Evolutionary conservation across 1,139 yeast species (phyloP).

Genomic region (Candida labiduridarum): DNA sequence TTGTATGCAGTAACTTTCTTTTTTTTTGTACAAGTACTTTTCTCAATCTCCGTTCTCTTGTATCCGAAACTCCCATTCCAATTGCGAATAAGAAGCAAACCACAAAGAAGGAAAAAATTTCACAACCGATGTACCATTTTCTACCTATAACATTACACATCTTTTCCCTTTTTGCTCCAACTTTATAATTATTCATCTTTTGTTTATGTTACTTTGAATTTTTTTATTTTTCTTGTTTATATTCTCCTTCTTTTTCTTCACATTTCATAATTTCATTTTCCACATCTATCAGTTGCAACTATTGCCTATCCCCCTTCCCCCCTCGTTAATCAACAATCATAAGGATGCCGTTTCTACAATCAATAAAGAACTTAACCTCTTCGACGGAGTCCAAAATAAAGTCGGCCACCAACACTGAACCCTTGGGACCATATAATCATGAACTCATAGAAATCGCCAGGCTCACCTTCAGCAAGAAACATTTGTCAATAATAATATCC

Average conservation of each 20-base stretch:
- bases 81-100: too few species aligned
- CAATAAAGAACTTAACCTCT: conserved; percentile 17
- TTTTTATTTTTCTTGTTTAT: not conserved
- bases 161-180: not conserved
- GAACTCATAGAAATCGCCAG: conserved; percentile 38
- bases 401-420: conserved; percentile 38
- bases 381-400: conserved; percentile 20
- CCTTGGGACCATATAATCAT: conserved; percentile 42
- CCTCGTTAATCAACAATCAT: not conserved
- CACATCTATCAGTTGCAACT: not conserved
- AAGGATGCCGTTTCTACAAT: conserved; percentile 12
- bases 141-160: not conserved
- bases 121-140: not conserved
- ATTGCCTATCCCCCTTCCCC: not conserved
- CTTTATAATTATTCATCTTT: not conserved
- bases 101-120: not conserved
- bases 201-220: not conserved
- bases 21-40: too few species aligned
- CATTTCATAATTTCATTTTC: not conserved
- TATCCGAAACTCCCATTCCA: too few species aligned
- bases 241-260: not conserved
- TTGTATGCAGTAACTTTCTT: too few species aligned
- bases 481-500: conserved; percentile 20
- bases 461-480: conserved; percentile 25
- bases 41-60: too few species aligned